phyloP scores from a whole-genome alignment of 495 filamentous ascomycete species.

The Filosporella fistucella region DNA sequence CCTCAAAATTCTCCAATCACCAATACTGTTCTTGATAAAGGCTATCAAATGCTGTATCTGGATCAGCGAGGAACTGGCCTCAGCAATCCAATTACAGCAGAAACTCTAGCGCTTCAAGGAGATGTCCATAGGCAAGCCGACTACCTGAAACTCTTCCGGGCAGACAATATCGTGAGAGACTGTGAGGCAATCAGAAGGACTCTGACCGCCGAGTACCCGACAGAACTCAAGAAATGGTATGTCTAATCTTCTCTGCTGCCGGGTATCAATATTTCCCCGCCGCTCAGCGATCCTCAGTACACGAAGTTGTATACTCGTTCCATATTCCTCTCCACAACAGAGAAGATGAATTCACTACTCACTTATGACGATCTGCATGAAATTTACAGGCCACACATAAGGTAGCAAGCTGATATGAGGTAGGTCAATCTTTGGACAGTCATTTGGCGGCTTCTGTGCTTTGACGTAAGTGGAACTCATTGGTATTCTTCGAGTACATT shows the following conservation, averaged over 20 bases:
- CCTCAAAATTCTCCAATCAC: constrained; percentile 70
- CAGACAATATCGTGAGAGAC: constrained; percentile 84
- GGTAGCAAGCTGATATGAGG: neutral
- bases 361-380: neutral
- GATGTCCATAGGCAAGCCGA: constrained; percentile 61
- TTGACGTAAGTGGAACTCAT: constrained; percentile 62
- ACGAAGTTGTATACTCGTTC: too few species aligned
- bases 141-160: constrained; percentile 83
- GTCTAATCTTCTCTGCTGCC: too few species aligned
- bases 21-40: constrained; percentile 65
- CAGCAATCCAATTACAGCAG: constrained; percentile 70
- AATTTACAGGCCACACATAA: neutral
- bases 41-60: constrained; percentile 79
- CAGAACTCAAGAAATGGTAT: constrained; percentile 69
- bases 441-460: constrained; percentile 84
- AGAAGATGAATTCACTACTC: too few species aligned
- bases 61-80: constrained; percentile 89
- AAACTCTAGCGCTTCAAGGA: constrained; percentile 60
- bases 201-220: constrained; percentile 64
- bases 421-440: constrained; percentile 71
- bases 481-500: too few species aligned
- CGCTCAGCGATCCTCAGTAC: too few species aligned
- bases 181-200: constrained; percentile 78
- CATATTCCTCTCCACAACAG: neutral
- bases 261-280: too few species aligned